Evolutionary conservation across 208 protist genomes (phyloP).

Genomic region (Acanthamoeba culbertsoni): DNA sequence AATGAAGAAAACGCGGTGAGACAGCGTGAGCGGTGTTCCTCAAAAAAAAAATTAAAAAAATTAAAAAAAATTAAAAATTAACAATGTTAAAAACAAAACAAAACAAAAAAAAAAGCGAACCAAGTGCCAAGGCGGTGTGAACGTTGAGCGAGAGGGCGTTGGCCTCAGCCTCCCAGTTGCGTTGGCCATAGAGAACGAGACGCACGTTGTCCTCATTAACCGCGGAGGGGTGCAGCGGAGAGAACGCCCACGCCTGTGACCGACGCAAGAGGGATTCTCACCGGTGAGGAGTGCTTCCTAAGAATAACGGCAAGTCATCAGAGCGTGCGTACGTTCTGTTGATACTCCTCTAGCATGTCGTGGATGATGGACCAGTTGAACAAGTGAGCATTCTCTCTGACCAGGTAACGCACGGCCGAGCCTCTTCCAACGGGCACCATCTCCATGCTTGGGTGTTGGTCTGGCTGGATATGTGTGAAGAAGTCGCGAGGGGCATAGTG

Average conservation of each 20-base stretch:
- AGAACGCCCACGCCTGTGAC: neutral
- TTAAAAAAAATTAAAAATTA: too few relatives aligned
- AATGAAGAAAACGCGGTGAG: too few relatives aligned
- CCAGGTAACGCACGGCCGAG: neutral
- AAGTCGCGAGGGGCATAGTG: too few relatives aligned
- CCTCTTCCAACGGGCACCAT: neutral
- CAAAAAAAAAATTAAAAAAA: too few relatives aligned
- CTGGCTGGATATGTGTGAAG: too few relatives aligned
- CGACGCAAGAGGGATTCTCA: neutral
- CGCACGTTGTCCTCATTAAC: constrained; percentile 34
- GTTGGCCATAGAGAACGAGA: neutral
- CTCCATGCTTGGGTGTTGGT: too few relatives aligned
- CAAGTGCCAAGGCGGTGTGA: neutral
- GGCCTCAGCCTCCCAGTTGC: neutral
- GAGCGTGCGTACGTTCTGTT: neutral
- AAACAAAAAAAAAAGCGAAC: neutral
- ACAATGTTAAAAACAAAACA: too few relatives aligned
- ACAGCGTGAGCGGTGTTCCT: too few relatives aligned
- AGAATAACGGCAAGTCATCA: too few relatives aligned
- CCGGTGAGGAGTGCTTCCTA: too few relatives aligned
- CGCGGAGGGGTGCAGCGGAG: neutral
- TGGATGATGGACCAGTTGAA: neutral
- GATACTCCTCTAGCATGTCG: neutral
- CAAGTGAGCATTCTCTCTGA: neutral
- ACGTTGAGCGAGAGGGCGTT: constrained; percentile 22